Base-by-base conservation (phyloP, 306 rosid species). In the Bauhinia variegata region DNA sequence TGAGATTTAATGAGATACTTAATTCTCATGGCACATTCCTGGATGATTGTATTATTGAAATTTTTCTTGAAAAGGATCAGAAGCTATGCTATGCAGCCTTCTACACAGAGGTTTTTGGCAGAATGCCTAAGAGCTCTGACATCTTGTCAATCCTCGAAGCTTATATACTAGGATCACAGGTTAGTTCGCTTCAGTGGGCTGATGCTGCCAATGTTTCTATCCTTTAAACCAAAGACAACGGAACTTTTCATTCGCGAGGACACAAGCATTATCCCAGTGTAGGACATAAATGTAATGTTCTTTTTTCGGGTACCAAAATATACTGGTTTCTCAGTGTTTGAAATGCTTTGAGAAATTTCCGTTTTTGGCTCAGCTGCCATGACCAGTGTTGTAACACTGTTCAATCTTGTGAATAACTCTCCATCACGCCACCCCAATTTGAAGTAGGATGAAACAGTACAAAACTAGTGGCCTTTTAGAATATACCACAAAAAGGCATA, bases 21-120 rank as follows among this genome's bases (percentile, higher is more conserved):
- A 34, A 15, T 63, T 53, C 64, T 65, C 65, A 46, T 46, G 60
- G 66, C 70, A 52, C 51, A 65, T 78, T 75, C 69, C 70, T 84
- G 46, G 39, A 52, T 78, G 60, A 58, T 54, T 78, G 54, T 80
- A 61, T 54, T 54, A 61, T 63, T 68, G 73, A 17, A 65, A 14
- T 78, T 54, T 58, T 17, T 49, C 11, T 47, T 42, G 66, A 50
- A 52, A 72, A 30, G 36, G 47, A 53, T 80, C 54, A 61, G 75
- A 59, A 67, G 75, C 37, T 64, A 56, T 14, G 75, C 37, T 64
- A 56, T 14, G 60, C 65, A 51, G 11, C 46, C 31, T 61, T 23
- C 38, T 47, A 18, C 60, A 32, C 13, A 19, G 42, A 31, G 34
- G 57, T 56, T 78, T 36, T 63, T 55, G n/a, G 64, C 60, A 19